Conservation (phyloP, 176 grass and related monocot species). For the Triticum dicoccoides region DNA sequence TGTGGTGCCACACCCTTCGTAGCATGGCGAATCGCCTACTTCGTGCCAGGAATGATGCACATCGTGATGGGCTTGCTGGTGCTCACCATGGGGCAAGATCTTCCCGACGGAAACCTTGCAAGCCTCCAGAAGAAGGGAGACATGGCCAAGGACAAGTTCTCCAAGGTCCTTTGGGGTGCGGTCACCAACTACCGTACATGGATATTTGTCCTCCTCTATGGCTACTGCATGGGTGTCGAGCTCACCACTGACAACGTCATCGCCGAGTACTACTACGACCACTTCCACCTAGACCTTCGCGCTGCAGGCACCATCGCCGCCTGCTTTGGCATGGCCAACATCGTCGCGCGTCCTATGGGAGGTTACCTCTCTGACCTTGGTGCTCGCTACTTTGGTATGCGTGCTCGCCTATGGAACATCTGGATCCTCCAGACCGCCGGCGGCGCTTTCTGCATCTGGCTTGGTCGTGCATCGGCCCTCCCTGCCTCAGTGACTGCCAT, state of each 20-base stretch:
- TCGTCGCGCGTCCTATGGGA: conserved; percentile 58
- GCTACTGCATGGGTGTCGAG: conserved; percentile 84
- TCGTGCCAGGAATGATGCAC: background rate
- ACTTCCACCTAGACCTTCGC: conserved; percentile 73
- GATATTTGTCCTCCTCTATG: conserved; percentile 81
- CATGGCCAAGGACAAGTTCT: conserved; percentile 71
- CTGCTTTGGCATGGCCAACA: conserved; percentile 90
- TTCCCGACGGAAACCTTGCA: background rate
- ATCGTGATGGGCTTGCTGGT: background rate
- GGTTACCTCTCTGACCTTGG: conserved; percentile 61
- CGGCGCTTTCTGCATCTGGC: conserved; percentile 77
- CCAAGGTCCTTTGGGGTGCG: conserved; percentile 63
- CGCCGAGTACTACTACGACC: conserved; percentile 80
- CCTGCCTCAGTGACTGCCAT: conserved; percentile 54
- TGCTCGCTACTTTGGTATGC: conserved; percentile 59
- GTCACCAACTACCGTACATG: conserved; percentile 82
- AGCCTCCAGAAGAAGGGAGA: conserved; percentile 63
- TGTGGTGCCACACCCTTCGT: background rate
- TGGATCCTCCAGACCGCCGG: conserved; percentile 87
- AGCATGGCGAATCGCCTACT: background rate
- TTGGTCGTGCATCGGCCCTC: conserved; percentile 43
- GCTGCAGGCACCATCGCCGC: conserved; percentile 73
- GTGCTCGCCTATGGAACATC: conserved; percentile 75
- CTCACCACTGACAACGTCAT: conserved; percentile 90
- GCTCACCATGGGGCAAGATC: conserved; percentile 16